These are phyloP conservation scores for Omphalotus olearius DNA, from an alignment of 1,284 basidiomycete species.

Conservation along the genomic window DNA sequence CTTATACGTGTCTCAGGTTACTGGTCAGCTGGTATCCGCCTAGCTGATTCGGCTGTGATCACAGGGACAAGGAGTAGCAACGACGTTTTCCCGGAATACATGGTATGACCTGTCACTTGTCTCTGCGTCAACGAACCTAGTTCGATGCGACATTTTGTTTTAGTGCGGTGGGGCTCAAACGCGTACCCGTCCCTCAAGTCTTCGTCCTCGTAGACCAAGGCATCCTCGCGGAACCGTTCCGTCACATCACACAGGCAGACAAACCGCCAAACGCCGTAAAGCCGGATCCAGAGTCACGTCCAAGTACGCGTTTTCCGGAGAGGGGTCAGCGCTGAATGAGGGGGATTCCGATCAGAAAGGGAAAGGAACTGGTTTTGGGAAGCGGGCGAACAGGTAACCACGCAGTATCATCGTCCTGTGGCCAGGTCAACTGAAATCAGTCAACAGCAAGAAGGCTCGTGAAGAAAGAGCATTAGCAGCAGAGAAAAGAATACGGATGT, in stretches of 20 bases:
- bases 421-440: background rate
- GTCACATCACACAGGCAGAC: constrained; percentile 52
- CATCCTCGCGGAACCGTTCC: constrained; percentile 39
- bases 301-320: constrained; percentile 52
- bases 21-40: constrained; percentile 72
- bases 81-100: constrained; percentile 68
- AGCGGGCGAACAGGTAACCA: constrained; percentile 61
- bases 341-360: constrained; percentile 36
- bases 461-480: constrained; percentile 72
- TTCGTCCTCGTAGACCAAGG: constrained; percentile 33
- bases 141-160: constrained; percentile 4
- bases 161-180: constrained; percentile 80
- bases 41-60: constrained; percentile 57
- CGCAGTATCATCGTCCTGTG: background rate
- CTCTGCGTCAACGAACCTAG: constrained; percentile 6
- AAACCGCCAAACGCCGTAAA: constrained; percentile 63
- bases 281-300: constrained; percentile 62
- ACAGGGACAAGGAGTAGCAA: constrained; percentile 45
- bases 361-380: constrained; percentile 60
- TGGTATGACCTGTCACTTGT: constrained; percentile 38
- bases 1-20: constrained; percentile 45
- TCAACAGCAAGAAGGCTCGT: constrained; percentile 62
- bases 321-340: constrained; percentile 49
- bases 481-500: constrained; percentile 50
- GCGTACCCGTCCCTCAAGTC: constrained; percentile 41